Conservation (phyloP, 2,329 filamentous ascomycete genomes). For the Colletotrichum sp. region DNA sequence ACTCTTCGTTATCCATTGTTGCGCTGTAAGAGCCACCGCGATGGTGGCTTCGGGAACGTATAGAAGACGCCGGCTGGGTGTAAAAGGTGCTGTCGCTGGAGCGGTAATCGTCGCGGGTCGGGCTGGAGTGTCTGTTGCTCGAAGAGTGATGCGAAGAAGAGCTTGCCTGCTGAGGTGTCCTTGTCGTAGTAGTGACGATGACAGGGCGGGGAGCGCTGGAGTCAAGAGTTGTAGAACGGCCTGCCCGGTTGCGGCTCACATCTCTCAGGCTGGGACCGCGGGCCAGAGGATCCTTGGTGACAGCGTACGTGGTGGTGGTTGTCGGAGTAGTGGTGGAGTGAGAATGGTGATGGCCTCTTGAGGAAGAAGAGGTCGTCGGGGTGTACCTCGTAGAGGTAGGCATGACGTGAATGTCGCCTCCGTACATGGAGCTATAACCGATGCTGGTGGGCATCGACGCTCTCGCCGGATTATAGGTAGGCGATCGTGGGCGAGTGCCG, state of each 20-base stretch:
- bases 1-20: slow-evolving; percentile 57
- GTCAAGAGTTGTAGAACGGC: slow-evolving; percentile 57
- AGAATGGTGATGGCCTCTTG: slow-evolving; percentile 20
- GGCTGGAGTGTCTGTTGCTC: slow-evolving; percentile 46
- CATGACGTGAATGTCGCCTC: slow-evolving; percentile 59
- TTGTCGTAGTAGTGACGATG: slow-evolving; percentile 60
- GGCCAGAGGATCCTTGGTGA: slow-evolving; percentile 55
- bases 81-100: slow-evolving; percentile 60
- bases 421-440: slow-evolving; percentile 55
- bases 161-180: slow-evolving; percentile 40
- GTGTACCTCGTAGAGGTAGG: slow-evolving; percentile 44
- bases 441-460: slow-evolving; percentile 58
- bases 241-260: slow-evolving; percentile 47
- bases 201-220: slow-evolving; percentile 55
- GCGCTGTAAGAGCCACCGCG: slow-evolving; percentile 49
- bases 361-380: not conserved
- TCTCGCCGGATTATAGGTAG: slow-evolving; percentile 54
- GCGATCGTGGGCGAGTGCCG: slow-evolving; percentile 38
- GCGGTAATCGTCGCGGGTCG: slow-evolving; percentile 56
- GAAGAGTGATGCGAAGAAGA: slow-evolving; percentile 35
- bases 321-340: slow-evolving; percentile 14
- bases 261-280: slow-evolving; percentile 55
- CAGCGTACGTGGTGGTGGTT: slow-evolving; percentile 60
- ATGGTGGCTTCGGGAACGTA: slow-evolving; percentile 53
- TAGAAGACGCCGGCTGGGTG: slow-evolving; percentile 63